Evolutionary conservation across 306 rosid genomes (phyloP).

Genomic region (Neltuma alba): DNA sequence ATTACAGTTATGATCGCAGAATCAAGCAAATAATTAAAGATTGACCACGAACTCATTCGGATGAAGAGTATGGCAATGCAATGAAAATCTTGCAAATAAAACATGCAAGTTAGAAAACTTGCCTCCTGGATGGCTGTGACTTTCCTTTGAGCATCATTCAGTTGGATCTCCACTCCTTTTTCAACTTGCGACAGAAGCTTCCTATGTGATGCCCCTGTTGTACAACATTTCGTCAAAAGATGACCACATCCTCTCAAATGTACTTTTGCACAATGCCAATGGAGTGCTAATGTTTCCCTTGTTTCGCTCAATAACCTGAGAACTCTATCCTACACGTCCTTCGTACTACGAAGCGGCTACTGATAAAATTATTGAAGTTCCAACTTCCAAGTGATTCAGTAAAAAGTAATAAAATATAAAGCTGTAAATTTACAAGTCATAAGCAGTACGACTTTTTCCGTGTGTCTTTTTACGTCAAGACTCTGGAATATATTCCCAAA

Average conservation of each 20-base stretch:
- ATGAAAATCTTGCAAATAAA: conserved; percentile 21
- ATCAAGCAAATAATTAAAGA: conserved; percentile 21
- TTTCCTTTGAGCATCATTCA: conserved; percentile 74
- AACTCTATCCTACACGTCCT: conserved; percentile 15
- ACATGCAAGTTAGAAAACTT: conserved; percentile 40
- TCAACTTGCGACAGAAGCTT: conserved; percentile 82
- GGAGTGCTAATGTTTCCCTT: neutral
- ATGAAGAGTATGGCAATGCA: conserved; percentile 29
- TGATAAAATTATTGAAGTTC: conserved; percentile 21
- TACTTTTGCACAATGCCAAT: neutral
- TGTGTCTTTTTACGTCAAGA: neutral
- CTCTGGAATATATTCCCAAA: neutral
- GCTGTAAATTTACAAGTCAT: neutral
- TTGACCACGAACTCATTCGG: conserved; percentile 30
- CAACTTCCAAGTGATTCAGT: neutral
- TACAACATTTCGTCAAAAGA: conserved; percentile 26
- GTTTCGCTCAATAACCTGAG: conserved; percentile 4
- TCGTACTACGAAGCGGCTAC: neutral
- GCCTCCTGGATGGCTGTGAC: conserved; percentile 74
- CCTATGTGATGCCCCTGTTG: conserved; percentile 71
- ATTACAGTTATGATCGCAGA: conserved; percentile 17
- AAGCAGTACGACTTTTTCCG: neutral
- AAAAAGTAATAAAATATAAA: neutral
- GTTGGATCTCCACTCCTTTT: conserved; percentile 63
- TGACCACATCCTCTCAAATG: conserved; percentile 20